Evolutionary conservation across 192 early-diverging fungal species (phyloP).

Genomic region (Coemansia sp.): DNA sequence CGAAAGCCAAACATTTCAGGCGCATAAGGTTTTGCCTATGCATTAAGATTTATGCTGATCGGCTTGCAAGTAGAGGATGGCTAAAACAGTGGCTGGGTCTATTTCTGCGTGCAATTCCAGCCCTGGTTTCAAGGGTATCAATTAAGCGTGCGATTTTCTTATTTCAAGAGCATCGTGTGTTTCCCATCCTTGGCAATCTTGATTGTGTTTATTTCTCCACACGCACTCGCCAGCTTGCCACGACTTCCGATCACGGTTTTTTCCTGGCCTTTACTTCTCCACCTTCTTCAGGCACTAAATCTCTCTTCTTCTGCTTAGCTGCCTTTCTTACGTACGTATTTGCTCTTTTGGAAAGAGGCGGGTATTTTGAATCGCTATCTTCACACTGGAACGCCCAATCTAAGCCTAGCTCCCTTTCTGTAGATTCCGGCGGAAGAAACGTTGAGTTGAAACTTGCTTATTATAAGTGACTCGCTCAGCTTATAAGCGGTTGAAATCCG

Average conservation of each 20-base stretch:
- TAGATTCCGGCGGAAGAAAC: no score
- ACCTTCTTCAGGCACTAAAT: slow-evolving; percentile 7
- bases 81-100: slow-evolving; percentile 13
- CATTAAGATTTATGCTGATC: no score
- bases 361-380: no score
- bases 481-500: background rate
- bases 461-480: slow-evolving; percentile 4
- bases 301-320: no score
- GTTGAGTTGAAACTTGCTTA: no score
- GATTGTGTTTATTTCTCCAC: slow-evolving; percentile 18
- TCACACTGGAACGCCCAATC: no score
- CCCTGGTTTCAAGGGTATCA: slow-evolving; percentile 7
- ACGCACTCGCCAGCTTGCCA: slow-evolving; percentile 8
- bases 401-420: no score
- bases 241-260: slow-evolving; percentile 2
- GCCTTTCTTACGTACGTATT: no score
- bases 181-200: slow-evolving; percentile 9
- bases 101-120: slow-evolving; percentile 6
- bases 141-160: background rate
- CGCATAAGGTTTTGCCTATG: no score
- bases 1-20: no score
- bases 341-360: no score
- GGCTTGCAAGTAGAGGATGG: background rate
- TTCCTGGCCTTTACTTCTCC: background rate
- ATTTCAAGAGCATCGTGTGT: background rate